Evolutionary conservation across 2,329 filamentous ascomycete species (phyloP).

Genomic region (Penicillium carneum): DNA sequence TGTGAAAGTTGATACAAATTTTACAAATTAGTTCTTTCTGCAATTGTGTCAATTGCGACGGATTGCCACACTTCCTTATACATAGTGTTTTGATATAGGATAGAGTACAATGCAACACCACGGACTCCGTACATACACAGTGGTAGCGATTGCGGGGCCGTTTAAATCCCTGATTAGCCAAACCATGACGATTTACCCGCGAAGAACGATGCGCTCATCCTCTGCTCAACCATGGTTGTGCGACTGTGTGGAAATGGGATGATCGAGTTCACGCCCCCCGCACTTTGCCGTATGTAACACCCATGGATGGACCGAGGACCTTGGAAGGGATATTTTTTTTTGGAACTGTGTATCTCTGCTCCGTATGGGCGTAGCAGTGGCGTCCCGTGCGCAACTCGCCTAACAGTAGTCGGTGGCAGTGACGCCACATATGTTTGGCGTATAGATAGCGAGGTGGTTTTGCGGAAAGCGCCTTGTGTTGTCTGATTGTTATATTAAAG

Average conservation of each 20-base stretch:
- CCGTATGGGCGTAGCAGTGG: neutral
- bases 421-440: neutral
- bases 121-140: neutral
- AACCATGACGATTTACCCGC: conserved; percentile 10
- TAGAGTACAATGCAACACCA: neutral
- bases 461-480: neutral
- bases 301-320: neutral
- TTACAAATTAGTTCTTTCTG: neutral
- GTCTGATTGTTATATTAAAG: neutral
- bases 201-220: neutral
- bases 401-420: neutral
- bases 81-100: too few species aligned
- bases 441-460: neutral
- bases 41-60: neutral
- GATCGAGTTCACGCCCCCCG: conserved; percentile 18
- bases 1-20: neutral
- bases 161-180: conserved; percentile 3
- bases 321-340: neutral
- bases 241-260: conserved; percentile 12
- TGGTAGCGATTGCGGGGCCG: conserved; percentile 1
- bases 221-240: conserved; percentile 17
- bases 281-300: conserved; percentile 20
- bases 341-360: neutral
- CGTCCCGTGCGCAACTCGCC: conserved; percentile 1
- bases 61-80: neutral